Conservation (phyloP, 371 early-diverging fungal genomes). For the Mortierella sp. region DNA sequence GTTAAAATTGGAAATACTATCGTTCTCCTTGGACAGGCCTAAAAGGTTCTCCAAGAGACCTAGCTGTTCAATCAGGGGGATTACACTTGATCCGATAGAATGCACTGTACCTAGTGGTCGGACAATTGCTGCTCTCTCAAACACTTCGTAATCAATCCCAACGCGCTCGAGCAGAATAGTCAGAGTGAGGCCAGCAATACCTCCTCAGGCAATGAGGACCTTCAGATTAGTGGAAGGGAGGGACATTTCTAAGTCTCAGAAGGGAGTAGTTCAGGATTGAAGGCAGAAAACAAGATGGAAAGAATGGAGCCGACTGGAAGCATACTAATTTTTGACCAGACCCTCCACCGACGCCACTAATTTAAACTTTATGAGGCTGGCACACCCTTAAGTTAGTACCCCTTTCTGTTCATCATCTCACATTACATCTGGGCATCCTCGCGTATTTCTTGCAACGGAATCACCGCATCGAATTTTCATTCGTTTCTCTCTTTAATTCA, state of each 20-base stretch:
- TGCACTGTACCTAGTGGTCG: conserved; percentile 20
- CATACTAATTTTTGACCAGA: too few species aligned
- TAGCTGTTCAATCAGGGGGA: conserved; percentile 26
- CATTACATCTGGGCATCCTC: neutral
- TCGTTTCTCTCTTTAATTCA: neutral
- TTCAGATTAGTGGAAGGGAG: conserved; percentile 17
- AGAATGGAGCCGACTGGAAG: too few species aligned
- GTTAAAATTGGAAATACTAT: conserved; percentile 17
- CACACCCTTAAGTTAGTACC: conserved; percentile 2
- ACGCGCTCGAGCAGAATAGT: conserved; percentile 30
- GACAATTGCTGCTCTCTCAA: conserved; percentile 12
- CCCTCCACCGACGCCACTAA: too few species aligned
- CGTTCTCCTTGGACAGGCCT: conserved; percentile 9
- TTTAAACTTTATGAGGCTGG: too few species aligned
- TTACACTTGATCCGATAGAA: conserved; percentile 22
- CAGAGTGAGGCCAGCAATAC: conserved; percentile 28
- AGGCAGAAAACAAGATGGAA: too few species aligned
- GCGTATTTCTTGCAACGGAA: neutral
- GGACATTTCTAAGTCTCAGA: neutral
- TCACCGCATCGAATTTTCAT: neutral
- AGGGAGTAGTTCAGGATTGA: too few species aligned
- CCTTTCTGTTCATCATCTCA: neutral
- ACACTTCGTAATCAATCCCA: conserved; percentile 23
- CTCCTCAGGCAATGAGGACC: conserved; percentile 28
- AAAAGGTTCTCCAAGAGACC: conserved; percentile 17